A percentile compares a stretch with the other conserved stretches of the same genome.
phyloP scores from a whole-genome alignment of 352 stramenopile genomes.

The Phytophthora gonapodyides region DNA sequence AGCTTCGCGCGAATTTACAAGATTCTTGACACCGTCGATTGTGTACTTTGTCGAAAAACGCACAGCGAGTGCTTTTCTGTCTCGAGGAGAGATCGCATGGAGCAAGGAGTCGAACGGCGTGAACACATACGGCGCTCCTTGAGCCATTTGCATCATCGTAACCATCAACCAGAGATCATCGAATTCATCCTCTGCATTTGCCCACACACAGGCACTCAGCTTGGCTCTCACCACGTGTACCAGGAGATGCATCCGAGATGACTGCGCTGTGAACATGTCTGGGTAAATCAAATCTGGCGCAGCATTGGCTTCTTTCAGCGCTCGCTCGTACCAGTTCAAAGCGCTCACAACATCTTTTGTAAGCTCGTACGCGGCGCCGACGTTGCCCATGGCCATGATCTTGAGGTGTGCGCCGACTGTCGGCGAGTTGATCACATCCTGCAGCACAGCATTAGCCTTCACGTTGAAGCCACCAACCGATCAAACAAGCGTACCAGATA shows the following conservation, averaged over 20 bases:
- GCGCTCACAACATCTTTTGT: constrained; percentile 39
- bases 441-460: not conserved
- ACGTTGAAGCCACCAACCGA: not conserved
- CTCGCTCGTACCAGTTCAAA: constrained; percentile 37
- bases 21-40: not conserved
- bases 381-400: constrained; percentile 51
- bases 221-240: constrained; percentile 48
- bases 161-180: constrained; percentile 42
- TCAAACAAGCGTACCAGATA: constrained; percentile 43
- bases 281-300: constrained; percentile 13
- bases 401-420: constrained; percentile 18
- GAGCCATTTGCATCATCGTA: constrained; percentile 27
- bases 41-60: constrained; percentile 36
- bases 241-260: constrained; percentile 27
- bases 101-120: constrained; percentile 81
- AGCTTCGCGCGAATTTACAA: constrained; percentile 2
- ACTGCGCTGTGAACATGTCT: constrained; percentile 16
- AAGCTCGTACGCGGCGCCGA: constrained; percentile 51
- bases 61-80: constrained; percentile 50
- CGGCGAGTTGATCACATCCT: constrained; percentile 39
- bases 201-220: constrained; percentile 59
- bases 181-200: constrained; percentile 36
- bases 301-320: constrained; percentile 15
- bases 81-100: constrained; percentile 32
- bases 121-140: constrained; percentile 32